These are phyloP conservation scores for Haberlea rhodopensis DNA, from an alignment of 257 asterid species.

Conservation along the genomic window DNA sequence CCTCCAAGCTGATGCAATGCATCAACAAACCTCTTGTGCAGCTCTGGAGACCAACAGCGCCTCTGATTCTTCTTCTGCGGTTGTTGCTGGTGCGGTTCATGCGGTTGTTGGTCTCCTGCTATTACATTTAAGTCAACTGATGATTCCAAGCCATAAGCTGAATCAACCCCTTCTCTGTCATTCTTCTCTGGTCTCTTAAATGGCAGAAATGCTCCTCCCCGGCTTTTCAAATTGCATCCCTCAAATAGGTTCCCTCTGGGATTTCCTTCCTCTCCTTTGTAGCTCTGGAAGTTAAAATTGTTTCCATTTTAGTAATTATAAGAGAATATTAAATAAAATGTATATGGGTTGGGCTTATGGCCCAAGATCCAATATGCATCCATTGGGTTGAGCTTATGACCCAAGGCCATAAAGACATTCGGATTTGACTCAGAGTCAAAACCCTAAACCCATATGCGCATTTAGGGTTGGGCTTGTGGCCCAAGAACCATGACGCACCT, in stretches of 20 bases:
- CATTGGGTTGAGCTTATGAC: too few species aligned
- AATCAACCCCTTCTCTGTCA: background rate
- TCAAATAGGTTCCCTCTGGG: background rate
- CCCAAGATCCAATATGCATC: too few species aligned
- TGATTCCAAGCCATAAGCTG: background rate
- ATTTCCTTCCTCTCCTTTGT: background rate
- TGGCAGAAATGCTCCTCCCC: constrained; percentile 21
- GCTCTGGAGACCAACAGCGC: constrained; percentile 21
- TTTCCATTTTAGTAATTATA: too few species aligned
- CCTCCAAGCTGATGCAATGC: constrained; percentile 21
- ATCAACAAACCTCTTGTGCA: constrained; percentile 9
- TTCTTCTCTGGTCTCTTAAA: background rate
- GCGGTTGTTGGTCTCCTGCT: background rate
- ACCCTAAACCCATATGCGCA: too few species aligned
- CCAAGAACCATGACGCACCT: too few species aligned
- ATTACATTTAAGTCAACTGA: too few species aligned
- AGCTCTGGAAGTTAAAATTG: background rate
- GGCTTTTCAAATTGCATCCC: background rate
- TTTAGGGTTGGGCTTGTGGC: too few species aligned
- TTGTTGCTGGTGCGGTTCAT: too few species aligned
- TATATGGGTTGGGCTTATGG: too few species aligned
- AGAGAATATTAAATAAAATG: too few species aligned
- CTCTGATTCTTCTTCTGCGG: constrained; percentile 1
- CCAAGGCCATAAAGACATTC: too few species aligned
- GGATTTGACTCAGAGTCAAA: too few species aligned